Conservation (phyloP, 2,329 filamentous ascomycete genomes). For the Cyphellophora attinorum region DNA sequence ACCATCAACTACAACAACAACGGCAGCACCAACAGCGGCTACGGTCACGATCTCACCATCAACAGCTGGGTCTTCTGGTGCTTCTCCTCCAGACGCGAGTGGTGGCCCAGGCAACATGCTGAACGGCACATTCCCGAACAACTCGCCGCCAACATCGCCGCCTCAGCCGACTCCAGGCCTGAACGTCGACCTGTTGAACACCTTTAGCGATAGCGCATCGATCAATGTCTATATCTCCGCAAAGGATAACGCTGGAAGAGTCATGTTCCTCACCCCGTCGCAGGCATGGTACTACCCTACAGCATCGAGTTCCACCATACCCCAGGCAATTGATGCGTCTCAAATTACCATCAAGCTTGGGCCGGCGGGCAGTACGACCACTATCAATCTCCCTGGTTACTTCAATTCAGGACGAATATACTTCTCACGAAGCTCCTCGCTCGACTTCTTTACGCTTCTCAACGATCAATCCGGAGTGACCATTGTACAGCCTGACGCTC, state of each 20-base stretch:
- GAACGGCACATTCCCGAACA: constrained; percentile 1
- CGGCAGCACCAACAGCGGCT: no score
- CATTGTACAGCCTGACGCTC: constrained; percentile 41
- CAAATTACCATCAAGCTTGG: constrained; percentile 37
- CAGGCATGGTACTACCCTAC: constrained; percentile 35
- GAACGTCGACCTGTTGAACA: constrained; percentile 30
- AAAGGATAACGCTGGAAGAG: constrained; percentile 31
- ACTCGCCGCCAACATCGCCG: constrained; percentile 1
- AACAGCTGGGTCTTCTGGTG: no score
- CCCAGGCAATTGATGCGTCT: constrained; percentile 27
- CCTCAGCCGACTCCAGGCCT: constrained; percentile 1
- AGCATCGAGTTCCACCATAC: constrained; percentile 25
- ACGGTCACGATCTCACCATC: no score
- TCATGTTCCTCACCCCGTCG: constrained; percentile 35
- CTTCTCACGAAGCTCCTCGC: no score
- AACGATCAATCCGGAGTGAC: constrained; percentile 20
- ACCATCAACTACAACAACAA: no score
- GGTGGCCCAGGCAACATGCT: constrained; percentile 1
- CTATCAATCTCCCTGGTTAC: constrained; percentile 31
- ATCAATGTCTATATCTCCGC: constrained; percentile 39
- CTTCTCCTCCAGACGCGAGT: no score
- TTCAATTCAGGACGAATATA: constrained; percentile 36
- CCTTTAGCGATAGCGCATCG: constrained; percentile 25
- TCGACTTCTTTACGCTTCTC: constrained; percentile 34
- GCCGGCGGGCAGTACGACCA: constrained; percentile 26